Evolutionary conservation across 78 protist species (phyloP), one percentile per base, ranked within the genome.

Genomic region (Dictyostelium intermedium): DNA sequence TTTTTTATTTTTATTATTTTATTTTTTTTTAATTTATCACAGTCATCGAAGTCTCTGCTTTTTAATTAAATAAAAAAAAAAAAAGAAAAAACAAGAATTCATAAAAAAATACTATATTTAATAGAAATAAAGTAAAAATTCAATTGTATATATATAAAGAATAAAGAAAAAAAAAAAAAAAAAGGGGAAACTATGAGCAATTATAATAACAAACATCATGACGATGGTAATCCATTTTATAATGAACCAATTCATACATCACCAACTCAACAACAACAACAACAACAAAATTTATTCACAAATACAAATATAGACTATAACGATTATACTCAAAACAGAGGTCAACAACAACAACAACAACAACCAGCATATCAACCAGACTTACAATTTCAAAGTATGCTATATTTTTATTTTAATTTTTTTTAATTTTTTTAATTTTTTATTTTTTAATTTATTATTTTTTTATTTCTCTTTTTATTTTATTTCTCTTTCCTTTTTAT

Each of bases 171-270:
- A 16, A 60, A 60, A 23, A n/a, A 8, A 8, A 63, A 63, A 23
- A 27, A 63, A 1, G 25, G 23, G 6, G 18, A 63, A 63, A 63
- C 13, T n/a, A 76, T 76, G 82, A 76, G 82, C 43, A 76, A 76
- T 76, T 20, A 76, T 9, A 73, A 70, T 73, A 61, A 87, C 30
- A 78, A 87, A 50, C 53, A 56, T 63, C 85, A 80, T 32, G 82
- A 89, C 50, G 93, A 89, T 80, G 80, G 87, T 69, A 89, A 89
- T 80, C 93, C 93, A 80, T 89, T 89, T 37, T 89, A 89, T 69
- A 43, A 43, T 16, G 93, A 89, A 69, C 86, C 81, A 53, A 39
- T 81, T 14, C 30, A 45, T 45, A 7, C 34, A 23, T 34, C n/a
- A 14, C 47, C 92, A 78, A 73, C 84, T 77, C 74, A 37, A 60